Base-by-base conservation (phyloP, 2,329 filamentous ascomycete genomes). In the Botryotinia convoluta region DNA sequence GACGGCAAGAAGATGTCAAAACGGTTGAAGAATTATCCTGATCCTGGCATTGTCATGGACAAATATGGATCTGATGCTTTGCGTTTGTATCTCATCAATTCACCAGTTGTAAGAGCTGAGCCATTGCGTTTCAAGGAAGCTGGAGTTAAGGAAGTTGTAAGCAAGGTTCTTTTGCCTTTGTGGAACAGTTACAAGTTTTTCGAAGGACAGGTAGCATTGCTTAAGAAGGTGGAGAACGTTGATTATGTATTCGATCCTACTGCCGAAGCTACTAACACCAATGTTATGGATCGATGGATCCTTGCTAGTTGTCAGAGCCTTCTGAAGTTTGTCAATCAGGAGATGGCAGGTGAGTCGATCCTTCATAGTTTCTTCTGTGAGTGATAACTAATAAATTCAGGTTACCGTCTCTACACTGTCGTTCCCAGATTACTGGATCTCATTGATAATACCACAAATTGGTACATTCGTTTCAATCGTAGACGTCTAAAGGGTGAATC, bases 1-100 rank as follows among this genome's bases (percentile, higher is more conserved):
- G 94, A 97, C 80, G 95, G 95, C 72, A 98, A 97, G 86, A 98
- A 98, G 86, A 98, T 98, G 95, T 97, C 94, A 10, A 98, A 98
- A 84, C 90, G 95, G 71, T 86, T 97, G 73, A 97, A 98, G 85
- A 98, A 98, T 83, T 98, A 97, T 82, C 95, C 95, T 0, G 94
- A 97, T 79, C 95, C 95, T 18, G 86, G 85, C 73, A 85, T 94
- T 69, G 89, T 98, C 77, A 96, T 98, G 87, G 85, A 92, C 73
- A 92, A 92, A 80, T 97, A 97, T 81, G 95, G 95, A 32, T 95
- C 94, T 2, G 95, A 98, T 84, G 94, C 95, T 44, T 88, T 98
- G 68, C 91, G 95, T 72, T 87, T 98, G n/a, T 98, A 98, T 81
- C 87, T 98, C 80, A 98, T 98, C 84, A 98, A 97, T 84, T 98